Evolutionary conservation across 106 monocot genomes (phyloP).

Genomic region (Chionographis japonica): DNA sequence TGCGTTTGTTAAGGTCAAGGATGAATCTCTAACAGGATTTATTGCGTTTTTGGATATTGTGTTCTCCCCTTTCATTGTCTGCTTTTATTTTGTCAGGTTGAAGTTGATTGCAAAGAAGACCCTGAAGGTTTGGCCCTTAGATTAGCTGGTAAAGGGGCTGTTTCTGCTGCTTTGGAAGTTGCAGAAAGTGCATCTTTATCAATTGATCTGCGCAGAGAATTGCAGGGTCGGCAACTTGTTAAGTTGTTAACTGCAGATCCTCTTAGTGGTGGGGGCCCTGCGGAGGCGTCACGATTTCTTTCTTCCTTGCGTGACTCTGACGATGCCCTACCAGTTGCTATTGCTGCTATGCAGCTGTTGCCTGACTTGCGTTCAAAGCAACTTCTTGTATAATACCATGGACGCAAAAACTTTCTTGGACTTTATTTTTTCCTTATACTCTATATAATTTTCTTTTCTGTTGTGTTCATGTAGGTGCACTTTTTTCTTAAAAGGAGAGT

Average conservation of each 20-base stretch:
- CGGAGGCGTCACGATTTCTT: constrained; percentile 88
- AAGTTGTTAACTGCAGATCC: constrained; percentile 89
- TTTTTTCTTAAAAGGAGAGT: constrained; percentile 86
- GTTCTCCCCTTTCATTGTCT: too few species aligned
- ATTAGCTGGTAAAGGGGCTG: constrained; percentile 83
- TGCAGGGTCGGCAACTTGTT: constrained; percentile 91
- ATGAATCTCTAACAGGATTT: too few species aligned
- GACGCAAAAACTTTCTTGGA: not conserved
- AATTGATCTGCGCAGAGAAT: constrained; percentile 77
- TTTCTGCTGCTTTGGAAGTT: constrained; percentile 93
- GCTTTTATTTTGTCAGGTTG: constrained; percentile 45
- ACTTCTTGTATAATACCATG: constrained; percentile 53
- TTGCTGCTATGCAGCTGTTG: constrained; percentile 88
- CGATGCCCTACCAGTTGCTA: constrained; percentile 92
- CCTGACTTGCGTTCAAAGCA: constrained; percentile 94
- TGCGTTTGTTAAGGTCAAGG: too few species aligned
- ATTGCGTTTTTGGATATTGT: too few species aligned
- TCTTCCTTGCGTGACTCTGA: constrained; percentile 81
- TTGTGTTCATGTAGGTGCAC: constrained; percentile 48
- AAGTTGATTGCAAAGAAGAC: constrained; percentile 76
- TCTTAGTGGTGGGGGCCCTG: constrained; percentile 94
- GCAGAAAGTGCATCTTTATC: constrained; percentile 84
- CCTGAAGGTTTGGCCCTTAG: constrained; percentile 90
- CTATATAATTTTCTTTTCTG: not conserved
- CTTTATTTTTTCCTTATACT: not conserved